phyloP scores from a whole-genome alignment of 352 stramenopile genomes.

The Albugo laibachii region DNA sequence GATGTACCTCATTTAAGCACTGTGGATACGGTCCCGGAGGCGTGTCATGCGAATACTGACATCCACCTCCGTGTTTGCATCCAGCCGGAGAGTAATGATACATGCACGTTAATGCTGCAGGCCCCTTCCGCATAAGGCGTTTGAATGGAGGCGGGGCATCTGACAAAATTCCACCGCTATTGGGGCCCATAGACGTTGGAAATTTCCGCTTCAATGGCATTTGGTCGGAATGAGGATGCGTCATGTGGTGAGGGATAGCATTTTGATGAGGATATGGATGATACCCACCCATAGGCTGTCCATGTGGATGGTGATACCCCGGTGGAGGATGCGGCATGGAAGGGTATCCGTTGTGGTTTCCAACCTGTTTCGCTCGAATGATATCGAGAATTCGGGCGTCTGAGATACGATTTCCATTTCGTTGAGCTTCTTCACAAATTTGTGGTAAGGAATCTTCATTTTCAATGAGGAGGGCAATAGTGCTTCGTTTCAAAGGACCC shows the following conservation, averaged over 20 bases:
- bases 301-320: slow-evolving; percentile 11
- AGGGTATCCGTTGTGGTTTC: slow-evolving; percentile 2
- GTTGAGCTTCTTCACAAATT: slow-evolving; percentile 65
- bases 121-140: slow-evolving; percentile 23
- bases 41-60: slow-evolving; percentile 38
- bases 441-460: slow-evolving; percentile 55
- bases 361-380: slow-evolving; percentile 22
- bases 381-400: slow-evolving; percentile 64
- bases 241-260: background rate
- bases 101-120: slow-evolving; percentile 30
- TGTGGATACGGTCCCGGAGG: no score
- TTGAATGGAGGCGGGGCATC: slow-evolving; percentile 20
- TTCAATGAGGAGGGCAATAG: slow-evolving; percentile 46
- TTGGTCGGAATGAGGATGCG: background rate
- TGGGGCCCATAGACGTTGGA: slow-evolving; percentile 3
- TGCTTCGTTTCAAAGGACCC: slow-evolving; percentile 45
- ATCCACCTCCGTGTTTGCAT: slow-evolving; percentile 52
- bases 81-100: slow-evolving; percentile 43
- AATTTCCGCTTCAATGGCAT: slow-evolving; percentile 21
- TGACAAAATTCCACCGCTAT: slow-evolving; percentile 13
- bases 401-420: slow-evolving; percentile 47
- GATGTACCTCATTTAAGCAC: no score
- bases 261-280: background rate
- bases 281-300: background rate
- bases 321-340: slow-evolving; percentile 10